phyloP scores from a whole-genome alignment of 2,329 filamentous ascomycete species.

The Sporothrix brunneoviolacea region DNA sequence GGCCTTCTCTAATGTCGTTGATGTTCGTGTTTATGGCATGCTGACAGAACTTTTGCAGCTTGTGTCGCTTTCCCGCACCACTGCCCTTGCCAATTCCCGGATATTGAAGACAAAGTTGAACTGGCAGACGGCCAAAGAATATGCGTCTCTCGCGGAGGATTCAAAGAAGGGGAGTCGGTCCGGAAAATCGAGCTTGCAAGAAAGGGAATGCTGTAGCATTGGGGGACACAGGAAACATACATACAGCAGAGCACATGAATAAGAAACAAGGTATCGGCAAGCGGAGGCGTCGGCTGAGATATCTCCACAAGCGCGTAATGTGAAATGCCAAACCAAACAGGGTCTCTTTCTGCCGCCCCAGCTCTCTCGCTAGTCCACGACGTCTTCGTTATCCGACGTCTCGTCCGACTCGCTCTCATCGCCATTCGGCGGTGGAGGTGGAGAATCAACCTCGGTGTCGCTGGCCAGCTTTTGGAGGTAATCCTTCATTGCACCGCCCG shows the following conservation, averaged over 20 bases:
- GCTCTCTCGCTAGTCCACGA: too few relatives aligned
- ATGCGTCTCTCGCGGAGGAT: slow-evolving; percentile 70
- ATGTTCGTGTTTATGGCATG: neutral
- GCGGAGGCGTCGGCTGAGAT: too few relatives aligned
- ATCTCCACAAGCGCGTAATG: too few relatives aligned
- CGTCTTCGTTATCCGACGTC: too few relatives aligned
- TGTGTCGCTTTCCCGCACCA: slow-evolving; percentile 97
- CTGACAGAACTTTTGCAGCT: slow-evolving; percentile 35
- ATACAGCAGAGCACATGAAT: neutral
- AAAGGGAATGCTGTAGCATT: slow-evolving; percentile 60
- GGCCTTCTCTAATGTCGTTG: neutral
- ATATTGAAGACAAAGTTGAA: slow-evolving; percentile 72
- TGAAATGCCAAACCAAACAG: too few relatives aligned
- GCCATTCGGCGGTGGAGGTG: too few relatives aligned
- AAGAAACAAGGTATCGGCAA: too few relatives aligned
- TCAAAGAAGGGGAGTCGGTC: slow-evolving; percentile 61
- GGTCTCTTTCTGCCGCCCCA: too few relatives aligned
- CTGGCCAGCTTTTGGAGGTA: neutral
- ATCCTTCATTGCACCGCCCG: neutral
- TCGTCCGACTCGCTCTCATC: neutral
- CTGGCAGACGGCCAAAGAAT: slow-evolving; percentile 63
- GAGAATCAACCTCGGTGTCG: neutral
- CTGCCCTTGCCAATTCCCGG: slow-evolving; percentile 82
- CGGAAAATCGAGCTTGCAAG: slow-evolving; percentile 74
- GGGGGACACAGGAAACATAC: neutral